Conservation (phyloP, 1,139 yeast genomes). For the Debaryomycetaceae sp. region DNA sequence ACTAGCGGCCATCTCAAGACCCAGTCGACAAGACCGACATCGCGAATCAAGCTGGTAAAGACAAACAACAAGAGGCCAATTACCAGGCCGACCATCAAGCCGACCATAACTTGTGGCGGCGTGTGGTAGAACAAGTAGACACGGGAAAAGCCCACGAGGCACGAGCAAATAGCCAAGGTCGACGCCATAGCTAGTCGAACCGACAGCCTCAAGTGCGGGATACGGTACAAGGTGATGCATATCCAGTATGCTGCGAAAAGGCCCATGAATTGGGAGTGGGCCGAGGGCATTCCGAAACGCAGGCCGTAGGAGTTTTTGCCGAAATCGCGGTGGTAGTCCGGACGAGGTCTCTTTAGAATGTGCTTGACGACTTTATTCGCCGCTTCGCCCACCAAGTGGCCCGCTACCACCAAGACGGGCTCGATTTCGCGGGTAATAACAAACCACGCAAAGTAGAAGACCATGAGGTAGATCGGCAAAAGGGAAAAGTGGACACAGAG, state of each 20-base stretch:
- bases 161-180: conserved; percentile 18
- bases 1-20: conserved; percentile 39
- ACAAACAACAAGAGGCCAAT: conserved; percentile 52
- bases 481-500: conserved; percentile 65
- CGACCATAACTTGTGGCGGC: conserved; percentile 61
- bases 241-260: conserved; percentile 60
- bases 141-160: conserved; percentile 60
- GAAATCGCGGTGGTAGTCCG: conserved; percentile 45
- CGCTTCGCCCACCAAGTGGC: conserved; percentile 73
- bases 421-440: conserved; percentile 75
- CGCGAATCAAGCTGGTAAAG: conserved; percentile 41
- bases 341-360: conserved; percentile 63
- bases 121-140: conserved; percentile 75
- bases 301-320: conserved; percentile 37
- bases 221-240: conserved; percentile 25
- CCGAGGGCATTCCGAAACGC: conserved; percentile 94
- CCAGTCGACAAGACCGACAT: conserved; percentile 52
- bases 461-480: conserved; percentile 71
- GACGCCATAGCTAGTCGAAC: conserved; percentile 15
- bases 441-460: conserved; percentile 78
- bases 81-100: conserved; percentile 50
- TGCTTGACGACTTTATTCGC: conserved; percentile 60
- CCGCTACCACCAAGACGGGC: conserved; percentile 72
- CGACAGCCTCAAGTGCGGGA: conserved; percentile 10
- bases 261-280: conserved; percentile 94